Evolutionary conservation across 495 filamentous ascomycete species (phyloP), one percentile per base, ranked within the genome.

Genomic region (Penicillium subrubescens): DNA sequence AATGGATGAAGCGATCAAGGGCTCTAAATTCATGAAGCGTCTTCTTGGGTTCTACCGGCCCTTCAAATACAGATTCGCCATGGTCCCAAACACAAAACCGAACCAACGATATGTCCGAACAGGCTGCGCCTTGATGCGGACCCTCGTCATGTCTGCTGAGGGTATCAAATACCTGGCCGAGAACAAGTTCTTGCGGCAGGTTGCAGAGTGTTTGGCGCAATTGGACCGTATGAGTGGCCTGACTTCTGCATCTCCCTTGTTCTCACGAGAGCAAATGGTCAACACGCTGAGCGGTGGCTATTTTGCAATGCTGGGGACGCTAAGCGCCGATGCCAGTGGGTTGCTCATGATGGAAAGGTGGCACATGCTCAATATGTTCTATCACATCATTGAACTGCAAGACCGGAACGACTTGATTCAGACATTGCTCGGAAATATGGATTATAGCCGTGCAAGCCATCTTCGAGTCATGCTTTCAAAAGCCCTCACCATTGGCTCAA

Each of bases 351-450:
- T 99, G 75, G 94, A 97, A 71, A 83, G 92, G 65, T 98, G 94
- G 93, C 92, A 92, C 64, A 94, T 98, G 83, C 89, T 97, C 73
- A 98, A 97, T 75, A 98, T 98, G 92, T 94, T 97, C 81, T 99
- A 99, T 73, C 94, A 97, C 72, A 95, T 99, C 69, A 86, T 96
- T 60, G 96, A 98, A 69, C 83, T 97, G 21, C 89, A 89, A 67
- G 89, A 92, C 72, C 90, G 96, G 3, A 92, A 94, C 51, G 95
- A 99, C 71, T 82, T 99, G 48, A 91, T 97, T 64, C 90, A 93
- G 66, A 82, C 92, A 23, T 85, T 98, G 69, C 82, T 99, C 10
- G 86, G 88, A 35, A 94, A 93, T 71, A 93, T 99, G 81, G 93
- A 98, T 73, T 99, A 96, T 71, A 88, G 88, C 21, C 79, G 94